Evolutionary conservation across 1,139 yeast genomes (phyloP), one percentile per base, ranked within the genome.

Genomic region (Candida sanyaensis): DNA sequence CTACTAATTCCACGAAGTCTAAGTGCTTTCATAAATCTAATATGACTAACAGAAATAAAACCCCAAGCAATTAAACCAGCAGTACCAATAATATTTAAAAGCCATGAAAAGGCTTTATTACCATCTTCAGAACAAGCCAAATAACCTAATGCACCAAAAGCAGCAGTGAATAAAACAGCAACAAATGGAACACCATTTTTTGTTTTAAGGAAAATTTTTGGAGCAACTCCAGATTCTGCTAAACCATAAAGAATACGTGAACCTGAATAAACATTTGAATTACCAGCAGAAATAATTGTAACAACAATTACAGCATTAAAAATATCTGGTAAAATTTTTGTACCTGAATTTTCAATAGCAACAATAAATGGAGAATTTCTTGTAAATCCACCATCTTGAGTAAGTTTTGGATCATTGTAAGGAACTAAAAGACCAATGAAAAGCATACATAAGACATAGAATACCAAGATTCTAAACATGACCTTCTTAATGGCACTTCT

Each of bases 341-440:
- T 88, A 42, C 93, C 92, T 3, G 88, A 80, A 64, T 84, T 84
- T 55, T 78, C 64, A 60, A 84, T 81, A 49, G 84, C 82, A 59
- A 80, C 71, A 49, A 80, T 73, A 55, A 79, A 80, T 27, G 84
- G 85, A 34, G 84, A 79, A 10, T 77, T 58, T 13, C 73, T 61
- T 36, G 79, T 73, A 55, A 75, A 76, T 26, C 58, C 52, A 32
- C 56, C 50, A 29, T 56, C 47, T 28, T 47, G 51, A 47, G 39
- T 7, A 55, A 72, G 68, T 44, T 64, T 65, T 30, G 82, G 78
- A 59, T 89, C 93, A 57, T 88, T 75, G 62, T 67, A 90, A 39
- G 97, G 96, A 43, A 90, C 92, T 50, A 88, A 75, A 58, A 90
- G 67, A 28, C 97, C 97, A 62, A 89, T 80, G 70, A 91, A 88